Percentiles rank a stretch among this genome's conserved stretches.
phyloP scores from a whole-genome alignment of 2,329 filamentous ascomycete species.

The Aspergillus costaricaensis region DNA sequence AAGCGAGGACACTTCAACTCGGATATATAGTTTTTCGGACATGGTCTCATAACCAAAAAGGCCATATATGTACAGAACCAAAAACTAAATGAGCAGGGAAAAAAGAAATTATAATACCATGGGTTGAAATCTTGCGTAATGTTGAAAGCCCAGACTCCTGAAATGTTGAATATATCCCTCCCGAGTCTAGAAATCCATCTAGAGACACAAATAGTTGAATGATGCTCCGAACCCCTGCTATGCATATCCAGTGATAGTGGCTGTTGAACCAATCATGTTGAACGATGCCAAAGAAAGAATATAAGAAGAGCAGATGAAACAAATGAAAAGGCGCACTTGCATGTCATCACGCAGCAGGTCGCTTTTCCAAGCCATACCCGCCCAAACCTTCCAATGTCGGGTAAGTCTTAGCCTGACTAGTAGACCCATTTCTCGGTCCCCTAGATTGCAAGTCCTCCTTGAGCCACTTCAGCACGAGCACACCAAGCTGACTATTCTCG shows the following conservation, averaged over 20 bases:
- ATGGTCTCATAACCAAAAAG: slow-evolving; percentile 29
- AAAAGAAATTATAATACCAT: background rate
- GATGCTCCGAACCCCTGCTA: slow-evolving; percentile 23
- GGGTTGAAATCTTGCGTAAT: slow-evolving; percentile 10
- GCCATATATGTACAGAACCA: slow-evolving; percentile 20
- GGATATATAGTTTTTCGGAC: slow-evolving; percentile 41
- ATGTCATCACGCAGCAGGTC: slow-evolving; percentile 9
- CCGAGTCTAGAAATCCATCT: slow-evolving; percentile 12
- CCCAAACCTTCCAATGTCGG: slow-evolving; percentile 59
- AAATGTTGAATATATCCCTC: slow-evolving; percentile 32
- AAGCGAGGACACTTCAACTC: slow-evolving; percentile 49
- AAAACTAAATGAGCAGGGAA: slow-evolving; percentile 3
- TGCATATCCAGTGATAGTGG: slow-evolving; percentile 15
- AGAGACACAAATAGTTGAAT: slow-evolving; percentile 19
- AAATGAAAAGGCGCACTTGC: slow-evolving; percentile 9
- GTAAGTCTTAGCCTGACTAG: slow-evolving; percentile 53
- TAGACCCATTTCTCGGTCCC: slow-evolving; percentile 71
- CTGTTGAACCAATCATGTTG: slow-evolving; percentile 21
- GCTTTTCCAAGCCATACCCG: slow-evolving; percentile 63
- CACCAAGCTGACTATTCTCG: slow-evolving; percentile 82
- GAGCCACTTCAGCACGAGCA: slow-evolving; percentile 87
- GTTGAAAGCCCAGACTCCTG: slow-evolving; percentile 28
- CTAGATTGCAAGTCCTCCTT: slow-evolving; percentile 75
- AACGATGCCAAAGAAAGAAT: slow-evolving; percentile 16
- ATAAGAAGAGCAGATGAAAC: slow-evolving; percentile 7